These are phyloP conservation scores for Rubia balearica DNA, from an alignment of 305 asterid species.

Conservation along the genomic window DNA sequence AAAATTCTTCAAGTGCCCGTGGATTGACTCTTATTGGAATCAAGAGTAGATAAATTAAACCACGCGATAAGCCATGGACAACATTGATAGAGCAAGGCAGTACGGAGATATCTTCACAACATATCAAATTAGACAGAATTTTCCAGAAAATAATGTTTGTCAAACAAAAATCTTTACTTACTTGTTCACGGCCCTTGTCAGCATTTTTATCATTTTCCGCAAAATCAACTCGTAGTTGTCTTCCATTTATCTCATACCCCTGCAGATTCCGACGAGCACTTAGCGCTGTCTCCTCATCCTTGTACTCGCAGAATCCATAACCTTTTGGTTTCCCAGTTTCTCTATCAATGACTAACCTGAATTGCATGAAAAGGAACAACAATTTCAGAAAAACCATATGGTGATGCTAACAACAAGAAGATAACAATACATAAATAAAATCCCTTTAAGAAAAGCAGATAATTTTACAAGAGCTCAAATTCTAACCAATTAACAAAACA, in stretches of 20 bases:
- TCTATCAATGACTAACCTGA: conserved; percentile 84
- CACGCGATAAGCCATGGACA: not conserved
- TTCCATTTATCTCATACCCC: conserved; percentile 81
- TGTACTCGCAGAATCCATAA: conserved; percentile 95
- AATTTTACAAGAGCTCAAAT: not conserved
- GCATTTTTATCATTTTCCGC: conserved; percentile 88
- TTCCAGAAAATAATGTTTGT: not conserved
- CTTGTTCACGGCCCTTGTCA: conserved; percentile 75
- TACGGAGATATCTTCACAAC: not conserved
- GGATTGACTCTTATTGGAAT: not conserved
- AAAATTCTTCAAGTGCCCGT: not conserved
- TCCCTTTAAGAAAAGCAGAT: not conserved
- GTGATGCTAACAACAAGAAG: not conserved
- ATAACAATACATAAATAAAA: not conserved
- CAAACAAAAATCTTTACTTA: conserved; percentile 29
- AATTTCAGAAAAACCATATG: not conserved
- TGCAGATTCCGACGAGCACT: conserved; percentile 97
- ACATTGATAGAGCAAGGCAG: not conserved
- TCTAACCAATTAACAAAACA: not conserved
- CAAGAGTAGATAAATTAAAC: not conserved
- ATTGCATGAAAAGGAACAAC: not conserved
- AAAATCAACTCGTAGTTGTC: conserved; percentile 88
- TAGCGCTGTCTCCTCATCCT: conserved; percentile 92
- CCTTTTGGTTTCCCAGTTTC: conserved; percentile 98
- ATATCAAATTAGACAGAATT: not conserved